These are phyloP conservation scores for Closterium sp. DNA, from an alignment of 139 green algal genomes.

Conservation along the genomic window DNA sequence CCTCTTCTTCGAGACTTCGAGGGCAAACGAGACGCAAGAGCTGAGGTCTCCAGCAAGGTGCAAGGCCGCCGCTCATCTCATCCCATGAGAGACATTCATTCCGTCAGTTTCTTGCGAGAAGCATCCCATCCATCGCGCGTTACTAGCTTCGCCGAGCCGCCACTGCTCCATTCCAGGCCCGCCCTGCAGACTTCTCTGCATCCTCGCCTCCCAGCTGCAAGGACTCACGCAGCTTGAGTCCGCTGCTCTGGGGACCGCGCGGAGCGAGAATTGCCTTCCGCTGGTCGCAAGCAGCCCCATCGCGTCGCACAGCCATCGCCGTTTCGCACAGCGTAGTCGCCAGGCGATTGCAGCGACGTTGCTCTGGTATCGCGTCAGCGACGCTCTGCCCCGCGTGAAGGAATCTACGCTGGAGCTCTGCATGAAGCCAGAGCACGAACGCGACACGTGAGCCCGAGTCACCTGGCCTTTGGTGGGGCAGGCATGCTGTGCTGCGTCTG, in stretches of 20 bases:
- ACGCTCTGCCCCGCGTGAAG: not conserved
- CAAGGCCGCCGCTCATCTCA: not conserved
- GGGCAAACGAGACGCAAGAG: too few species aligned
- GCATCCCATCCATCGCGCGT: not conserved
- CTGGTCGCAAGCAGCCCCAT: not conserved
- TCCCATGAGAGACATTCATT: too few species aligned
- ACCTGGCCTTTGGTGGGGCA: not conserved
- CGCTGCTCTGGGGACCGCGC: not conserved
- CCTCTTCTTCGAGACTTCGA: too few species aligned
- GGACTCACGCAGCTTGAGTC: not conserved
- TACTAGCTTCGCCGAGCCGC: not conserved
- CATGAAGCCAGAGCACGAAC: not conserved
- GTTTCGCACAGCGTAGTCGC: not conserved
- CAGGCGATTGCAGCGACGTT: not conserved
- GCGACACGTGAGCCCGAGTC: not conserved
- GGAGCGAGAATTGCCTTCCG: not conserved
- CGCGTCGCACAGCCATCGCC: not conserved
- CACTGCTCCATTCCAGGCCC: not conserved
- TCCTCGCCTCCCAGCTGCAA: not conserved
- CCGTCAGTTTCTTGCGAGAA: not conserved
- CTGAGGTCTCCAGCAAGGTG: not conserved
- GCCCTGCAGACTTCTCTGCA: not conserved
- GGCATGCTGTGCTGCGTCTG: not conserved
- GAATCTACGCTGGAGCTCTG: not conserved
- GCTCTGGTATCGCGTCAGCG: not conserved